phyloP scores from a whole-genome alignment of 169 alveolate genomes.

The Theileria orientalis region DNA sequence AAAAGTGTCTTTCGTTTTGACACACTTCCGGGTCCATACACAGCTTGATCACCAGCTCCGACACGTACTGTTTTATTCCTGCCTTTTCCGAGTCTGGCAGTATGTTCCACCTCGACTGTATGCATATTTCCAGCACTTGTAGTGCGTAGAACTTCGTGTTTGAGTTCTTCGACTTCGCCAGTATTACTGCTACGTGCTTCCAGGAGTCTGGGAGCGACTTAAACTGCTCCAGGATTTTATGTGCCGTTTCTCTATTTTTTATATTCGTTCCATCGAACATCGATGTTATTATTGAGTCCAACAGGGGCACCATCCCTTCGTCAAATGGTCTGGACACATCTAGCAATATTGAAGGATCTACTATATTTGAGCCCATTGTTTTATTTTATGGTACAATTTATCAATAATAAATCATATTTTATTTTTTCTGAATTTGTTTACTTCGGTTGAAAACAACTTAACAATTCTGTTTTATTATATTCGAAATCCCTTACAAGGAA shows the following conservation, averaged over 20 bases:
- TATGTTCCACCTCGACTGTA: constrained; percentile 85
- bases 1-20: constrained; percentile 76
- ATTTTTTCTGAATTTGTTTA: no score
- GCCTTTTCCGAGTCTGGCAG: constrained; percentile 80
- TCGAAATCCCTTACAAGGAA: no score
- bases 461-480: neutral
- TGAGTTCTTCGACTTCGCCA: constrained; percentile 78
- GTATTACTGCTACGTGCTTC: constrained; percentile 87
- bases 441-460: neutral
- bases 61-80: constrained; percentile 84
- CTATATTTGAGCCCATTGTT: constrained; percentile 1
- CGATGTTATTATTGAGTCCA: constrained; percentile 86
- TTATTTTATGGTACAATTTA: neutral
- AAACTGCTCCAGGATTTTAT: constrained; percentile 82
- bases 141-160: constrained; percentile 87
- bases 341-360: constrained; percentile 78
- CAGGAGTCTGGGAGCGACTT: constrained; percentile 85
- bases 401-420: neutral
- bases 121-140: constrained; percentile 83
- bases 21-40: constrained; percentile 80
- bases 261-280: constrained; percentile 80
- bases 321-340: constrained; percentile 84
- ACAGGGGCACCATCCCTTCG: constrained; percentile 78
- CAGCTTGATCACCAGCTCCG: constrained; percentile 74
- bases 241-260: constrained; percentile 83